Percentiles rank a stretch among this genome's conserved stretches.
phyloP scores from a whole-genome alignment of 306 rosid genomes.

The Malus domestica region ASM211411v1 NC_041794.1:32451501-32452000 shows the following conservation, averaged over 20 bases:
- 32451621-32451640: background rate
- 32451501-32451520: too few species aligned
- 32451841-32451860: background rate
- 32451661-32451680: background rate
- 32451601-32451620: too few species aligned
- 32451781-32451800: background rate
- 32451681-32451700: background rate
- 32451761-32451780: background rate
- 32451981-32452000: background rate
- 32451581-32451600: too few species aligned
- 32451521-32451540: too few species aligned
- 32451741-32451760: background rate
- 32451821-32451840: background rate
- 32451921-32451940: background rate
- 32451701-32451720: background rate
- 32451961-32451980: background rate
- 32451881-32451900: background rate
- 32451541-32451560: too few species aligned
- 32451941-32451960: background rate
- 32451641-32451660: constrained; percentile 9
- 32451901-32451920: background rate
- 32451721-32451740: background rate
- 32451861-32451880: background rate
- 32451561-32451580: too few species aligned
- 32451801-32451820: background rate